These are phyloP conservation scores for Erodium trifolium DNA, from an alignment of 441 rosid species.

Conservation along the genomic window DNA sequence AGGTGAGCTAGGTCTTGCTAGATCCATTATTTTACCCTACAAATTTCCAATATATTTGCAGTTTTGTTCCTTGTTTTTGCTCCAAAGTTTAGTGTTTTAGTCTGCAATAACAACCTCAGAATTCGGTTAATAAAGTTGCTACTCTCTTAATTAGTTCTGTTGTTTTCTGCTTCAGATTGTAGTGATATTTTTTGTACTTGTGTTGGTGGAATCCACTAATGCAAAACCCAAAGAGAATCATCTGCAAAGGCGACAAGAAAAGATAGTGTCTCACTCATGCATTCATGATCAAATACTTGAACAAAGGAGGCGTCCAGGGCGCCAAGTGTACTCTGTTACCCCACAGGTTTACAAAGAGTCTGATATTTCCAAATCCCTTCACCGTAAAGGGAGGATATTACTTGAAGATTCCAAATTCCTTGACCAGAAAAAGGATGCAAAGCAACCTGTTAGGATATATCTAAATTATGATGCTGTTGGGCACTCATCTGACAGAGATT, in stretches of 20 bases:
- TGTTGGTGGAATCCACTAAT: constrained; percentile 38
- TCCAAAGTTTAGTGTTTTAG: background rate
- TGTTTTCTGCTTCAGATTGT: constrained; percentile 43
- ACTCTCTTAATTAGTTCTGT: background rate
- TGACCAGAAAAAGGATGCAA: constrained; percentile 39
- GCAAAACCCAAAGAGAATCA: constrained; percentile 34
- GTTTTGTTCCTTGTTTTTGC: background rate
- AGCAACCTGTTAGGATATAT: constrained; percentile 86
- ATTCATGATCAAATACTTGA: constrained; percentile 91
- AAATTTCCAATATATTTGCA: background rate
- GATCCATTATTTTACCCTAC: constrained; percentile 20
- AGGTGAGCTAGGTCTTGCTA: constrained; percentile 12
- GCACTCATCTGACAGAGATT: constrained; percentile 84
- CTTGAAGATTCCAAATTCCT: constrained; percentile 38
- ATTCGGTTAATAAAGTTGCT: background rate
- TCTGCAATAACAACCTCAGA: background rate
- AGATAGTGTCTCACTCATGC: constrained; percentile 67
- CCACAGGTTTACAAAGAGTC: constrained; percentile 79
- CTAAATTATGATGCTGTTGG: constrained; percentile 98
- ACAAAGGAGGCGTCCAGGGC: constrained; percentile 82
- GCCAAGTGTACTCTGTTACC: constrained; percentile 68
- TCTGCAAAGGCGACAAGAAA: constrained; percentile 31
- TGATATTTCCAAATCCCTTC: constrained; percentile 28
- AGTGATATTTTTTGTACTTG: constrained; percentile 27
- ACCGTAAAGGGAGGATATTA: constrained; percentile 65